Evolutionary conservation across 371 early-diverging fungal species (phyloP), one percentile per base, ranked within the genome.

Genomic region (Lichtheimia hyalospora): DNA sequence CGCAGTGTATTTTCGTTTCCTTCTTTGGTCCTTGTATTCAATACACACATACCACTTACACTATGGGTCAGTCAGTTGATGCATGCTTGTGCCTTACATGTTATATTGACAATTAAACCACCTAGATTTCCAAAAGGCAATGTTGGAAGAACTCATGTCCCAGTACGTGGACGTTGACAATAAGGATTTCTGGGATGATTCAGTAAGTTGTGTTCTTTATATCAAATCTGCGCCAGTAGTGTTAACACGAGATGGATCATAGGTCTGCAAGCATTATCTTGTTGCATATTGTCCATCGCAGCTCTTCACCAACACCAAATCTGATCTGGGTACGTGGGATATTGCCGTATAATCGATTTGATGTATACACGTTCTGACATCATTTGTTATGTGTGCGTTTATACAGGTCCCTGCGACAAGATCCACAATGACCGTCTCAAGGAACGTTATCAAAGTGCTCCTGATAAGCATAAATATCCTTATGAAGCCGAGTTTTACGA

Each of bases 251-350:
- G 34, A 34, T 34, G 34, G 8, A 34, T 46, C 15, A 20, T 77
- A 91, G 84, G 88, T 95, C 8, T 95, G 95, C 74, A 95, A 94
- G 64, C 82, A 94, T 73, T 89, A 84, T 61, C 75, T 95, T 49
- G 92, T 91, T 41, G 87, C 82, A 40, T 95, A 93, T 59, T 95
- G 96, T 66, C 95, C 96, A 21, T 82, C 90, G 61, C 87, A 88
- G 58, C 75, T 91, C 25, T 95, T 95, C 70, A 85, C 86, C 43
- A 94, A 95, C 72, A 95, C 96, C 2, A 95, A 94, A 68, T 88
- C 89, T 24, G 92, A 91, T 64, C 75, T 92, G 54, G 93, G 90
- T 81, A 80, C 66, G 60, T 46, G 27, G 68, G 20, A 24, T 24
- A n/a, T 12, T 50, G 21, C 5, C 2, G 24, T 43, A 1, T 20